Evolutionary conservation across 805 yeast genomes (phyloP).

Genomic region (Candida pseudofarinosa): DNA sequence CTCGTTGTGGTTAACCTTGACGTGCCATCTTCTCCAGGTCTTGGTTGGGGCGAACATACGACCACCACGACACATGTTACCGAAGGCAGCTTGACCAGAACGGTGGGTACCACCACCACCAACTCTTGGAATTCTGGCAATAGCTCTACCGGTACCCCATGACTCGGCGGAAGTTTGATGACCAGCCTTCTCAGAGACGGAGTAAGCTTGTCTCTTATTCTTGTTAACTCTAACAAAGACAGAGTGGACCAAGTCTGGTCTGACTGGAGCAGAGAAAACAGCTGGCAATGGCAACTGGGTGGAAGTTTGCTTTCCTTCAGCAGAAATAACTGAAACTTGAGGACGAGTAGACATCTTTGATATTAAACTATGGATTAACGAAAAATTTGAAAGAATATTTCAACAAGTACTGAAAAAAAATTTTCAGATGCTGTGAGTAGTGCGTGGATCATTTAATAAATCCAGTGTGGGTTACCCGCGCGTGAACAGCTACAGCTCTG

Average conservation of each 20-base stretch:
- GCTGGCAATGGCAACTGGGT: conserved; percentile 92
- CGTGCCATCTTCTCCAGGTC: conserved; percentile 99
- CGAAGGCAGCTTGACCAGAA: conserved; percentile 99
- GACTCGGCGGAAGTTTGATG: conserved; percentile 99
- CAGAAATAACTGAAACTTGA: conserved; percentile 91
- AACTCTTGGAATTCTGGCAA: conserved; percentile 99
- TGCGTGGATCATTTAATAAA: neutral
- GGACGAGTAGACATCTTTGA: conserved; percentile 67
- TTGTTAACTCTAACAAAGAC: conserved; percentile 98
- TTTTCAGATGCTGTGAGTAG: neutral
- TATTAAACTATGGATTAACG: neutral
- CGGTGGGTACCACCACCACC: conserved; percentile 99
- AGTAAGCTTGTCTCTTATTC: conserved; percentile 99
- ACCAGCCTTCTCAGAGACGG: conserved; percentile 99
- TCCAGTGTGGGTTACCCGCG: neutral
- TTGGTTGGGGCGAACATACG: conserved; percentile 99
- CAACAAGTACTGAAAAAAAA: neutral
- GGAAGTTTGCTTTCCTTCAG: conserved; percentile 82
- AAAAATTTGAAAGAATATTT: too few relatives aligned
- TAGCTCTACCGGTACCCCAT: conserved; percentile 99
- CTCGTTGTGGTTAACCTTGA: conserved; percentile 99
- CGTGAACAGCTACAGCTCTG: too few relatives aligned
- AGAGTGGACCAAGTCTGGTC: conserved; percentile 98
- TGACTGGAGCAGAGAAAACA: conserved; percentile 99
- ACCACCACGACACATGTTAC: conserved; percentile 99